Evolutionary conservation across 2,329 filamentous ascomycete genomes (phyloP).

Genomic region (Epicoccum sorghinum): DNA sequence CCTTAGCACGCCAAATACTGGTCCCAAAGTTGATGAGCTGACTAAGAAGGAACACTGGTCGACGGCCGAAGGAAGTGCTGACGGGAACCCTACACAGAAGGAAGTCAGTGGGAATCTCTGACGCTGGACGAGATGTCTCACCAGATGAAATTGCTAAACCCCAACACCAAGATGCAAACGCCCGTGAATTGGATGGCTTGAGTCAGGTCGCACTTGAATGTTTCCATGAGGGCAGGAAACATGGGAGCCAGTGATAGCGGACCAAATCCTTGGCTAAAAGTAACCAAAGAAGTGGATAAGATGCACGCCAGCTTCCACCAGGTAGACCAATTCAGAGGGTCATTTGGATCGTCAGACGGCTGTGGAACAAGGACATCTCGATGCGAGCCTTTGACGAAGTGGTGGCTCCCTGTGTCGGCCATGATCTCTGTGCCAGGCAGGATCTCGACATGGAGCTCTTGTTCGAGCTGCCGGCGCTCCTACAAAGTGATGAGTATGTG

Average conservation of each 20-base stretch:
- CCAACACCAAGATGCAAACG: constrained; percentile 62
- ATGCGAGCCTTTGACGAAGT: constrained; percentile 63
- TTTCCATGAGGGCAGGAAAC: constrained; percentile 64
- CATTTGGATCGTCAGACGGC: constrained; percentile 57
- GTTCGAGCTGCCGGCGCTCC: constrained; percentile 56
- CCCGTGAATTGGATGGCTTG: constrained; percentile 64
- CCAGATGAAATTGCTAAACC: constrained; percentile 67
- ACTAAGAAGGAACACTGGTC: constrained; percentile 60
- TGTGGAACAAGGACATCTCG: constrained; percentile 60
- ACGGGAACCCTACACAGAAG: constrained; percentile 57
- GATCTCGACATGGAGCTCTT: constrained; percentile 60
- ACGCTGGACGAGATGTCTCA: constrained; percentile 30
- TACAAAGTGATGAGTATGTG: constrained; percentile 21
- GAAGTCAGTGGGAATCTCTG: too few species aligned
- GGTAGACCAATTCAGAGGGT: constrained; percentile 62
- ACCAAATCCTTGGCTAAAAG: constrained; percentile 62
- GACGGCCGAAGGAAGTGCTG: constrained; percentile 60
- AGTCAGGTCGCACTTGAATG: constrained; percentile 60
- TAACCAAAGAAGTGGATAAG: constrained; percentile 52
- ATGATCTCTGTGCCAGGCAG: constrained; percentile 66
- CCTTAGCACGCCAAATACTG: constrained; percentile 64
- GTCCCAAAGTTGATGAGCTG: constrained; percentile 60
- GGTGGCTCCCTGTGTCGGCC: constrained; percentile 65
- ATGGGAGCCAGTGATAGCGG: constrained; percentile 63
- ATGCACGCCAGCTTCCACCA: constrained; percentile 59